phyloP scores from a whole-genome alignment of 305 asterid genomes.

The Vinca major region DNA sequence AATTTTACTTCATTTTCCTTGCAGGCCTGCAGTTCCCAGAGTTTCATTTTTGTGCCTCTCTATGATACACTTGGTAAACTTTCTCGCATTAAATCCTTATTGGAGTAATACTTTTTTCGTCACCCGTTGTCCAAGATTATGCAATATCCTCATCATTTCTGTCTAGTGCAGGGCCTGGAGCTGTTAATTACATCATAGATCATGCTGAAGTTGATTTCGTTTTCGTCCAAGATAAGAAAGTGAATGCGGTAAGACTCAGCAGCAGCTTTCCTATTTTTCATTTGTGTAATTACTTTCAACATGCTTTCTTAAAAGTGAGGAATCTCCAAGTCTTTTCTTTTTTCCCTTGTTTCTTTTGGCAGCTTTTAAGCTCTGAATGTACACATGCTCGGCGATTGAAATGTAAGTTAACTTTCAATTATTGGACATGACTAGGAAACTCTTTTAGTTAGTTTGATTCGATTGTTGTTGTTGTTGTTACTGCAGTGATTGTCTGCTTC shows the following conservation, averaged over 20 bases:
- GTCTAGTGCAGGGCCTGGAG: constrained; percentile 65
- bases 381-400: constrained; percentile 58
- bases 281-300: constrained; percentile 15
- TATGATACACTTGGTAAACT: constrained; percentile 84
- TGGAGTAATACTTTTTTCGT: not conserved
- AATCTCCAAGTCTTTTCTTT: constrained; percentile 1
- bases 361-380: constrained; percentile 76
- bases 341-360: constrained; percentile 17
- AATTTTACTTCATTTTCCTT: constrained; percentile 8
- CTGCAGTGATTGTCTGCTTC: constrained; percentile 79
- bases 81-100: not conserved
- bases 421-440: constrained; percentile 6
- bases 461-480: constrained; percentile 16
- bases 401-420: constrained; percentile 35
- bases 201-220: constrained; percentile 82
- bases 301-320: constrained; percentile 2
- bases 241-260: constrained; percentile 51
- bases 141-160: constrained; percentile 8
- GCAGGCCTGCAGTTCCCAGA: constrained; percentile 83
- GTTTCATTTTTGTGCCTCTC: constrained; percentile 80
- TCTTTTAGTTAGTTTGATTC: constrained; percentile 14
- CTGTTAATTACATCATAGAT: constrained; percentile 68
- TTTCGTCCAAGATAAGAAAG: constrained; percentile 77
- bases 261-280: constrained; percentile 7
- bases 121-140: not conserved